Evolutionary conservation across 202 grass and related monocot species (phyloP), one percentile per base, ranked within the genome.

Genomic region (Cymbopogon flexuosus): DNA sequence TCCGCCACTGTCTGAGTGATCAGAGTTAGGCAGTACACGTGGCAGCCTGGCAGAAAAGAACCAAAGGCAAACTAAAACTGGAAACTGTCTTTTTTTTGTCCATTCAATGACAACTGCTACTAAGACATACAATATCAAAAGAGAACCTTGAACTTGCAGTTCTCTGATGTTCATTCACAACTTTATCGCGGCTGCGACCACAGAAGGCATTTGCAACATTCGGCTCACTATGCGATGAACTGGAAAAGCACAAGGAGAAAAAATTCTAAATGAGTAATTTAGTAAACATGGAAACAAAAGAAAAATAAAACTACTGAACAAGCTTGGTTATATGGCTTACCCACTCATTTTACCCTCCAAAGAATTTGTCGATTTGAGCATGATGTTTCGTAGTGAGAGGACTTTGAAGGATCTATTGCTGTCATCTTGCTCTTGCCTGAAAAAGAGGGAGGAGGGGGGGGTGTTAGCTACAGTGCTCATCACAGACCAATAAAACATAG

Each of bases 71-170:
- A 70, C 16, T 51, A 30, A 42, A 42, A 46, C 31, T 47, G 47
- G 16, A 49, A 39, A 52, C 19, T n/a, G n/a, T n/a, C n/a, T n/a
- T n/a, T n/a, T 9, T 54, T 64, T 41, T 37, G 76, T 21, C 42
- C 46, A 54, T 65, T 29, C 41, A 72, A 75, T 66, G 30, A 60
- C 10, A 37, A 78, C 59, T 61, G 67, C 33, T 85, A 70, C n/a
- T 22, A 42, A 58, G 27, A 54, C 49, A 81, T 79, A 77, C 52
- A 80, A 33, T 2, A 69, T 85, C 51, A 86, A 81, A 85, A 73
- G 70, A 86, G 65, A 86, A 98, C 95, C 92, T 98, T 86, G 92
- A 98, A 79, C 95, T 98, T 75, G 86, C 86, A 79, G 88, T 94
- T 58, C 88, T 85, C 67, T 94, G 86, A 72, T 97, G 88, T 86